Conservation (phyloP, 306 rosid species). For the Hippophae rhamnoides region DNA sequence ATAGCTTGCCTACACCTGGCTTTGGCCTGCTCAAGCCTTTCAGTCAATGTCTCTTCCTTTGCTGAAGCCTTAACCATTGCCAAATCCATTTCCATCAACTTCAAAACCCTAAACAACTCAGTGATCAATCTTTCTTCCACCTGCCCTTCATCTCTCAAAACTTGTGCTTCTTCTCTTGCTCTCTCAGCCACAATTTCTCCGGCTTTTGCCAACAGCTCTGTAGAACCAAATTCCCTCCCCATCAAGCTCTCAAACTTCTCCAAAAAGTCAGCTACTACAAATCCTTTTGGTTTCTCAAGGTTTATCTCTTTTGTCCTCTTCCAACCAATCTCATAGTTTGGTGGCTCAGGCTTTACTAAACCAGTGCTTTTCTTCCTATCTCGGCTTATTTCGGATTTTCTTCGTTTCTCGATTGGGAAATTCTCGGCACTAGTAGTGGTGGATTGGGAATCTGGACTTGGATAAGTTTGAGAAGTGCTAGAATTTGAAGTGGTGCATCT, state of each 20-base stretch:
- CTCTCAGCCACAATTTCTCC: conserved; percentile 89
- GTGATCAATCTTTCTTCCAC: conserved; percentile 89
- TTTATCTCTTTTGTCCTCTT: conserved; percentile 75
- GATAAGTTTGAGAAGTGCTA: conserved; percentile 28
- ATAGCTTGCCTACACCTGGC: conserved; percentile 97
- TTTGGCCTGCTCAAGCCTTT: conserved; percentile 74
- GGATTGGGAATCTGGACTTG: conserved; percentile 37
- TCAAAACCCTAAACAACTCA: conserved; percentile 74
- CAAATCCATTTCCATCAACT: conserved; percentile 82
- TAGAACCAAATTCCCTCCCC: conserved; percentile 71
- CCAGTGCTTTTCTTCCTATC: conserved; percentile 28
- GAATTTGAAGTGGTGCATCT: conserved; percentile 32
- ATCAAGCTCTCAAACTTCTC: conserved; percentile 70
- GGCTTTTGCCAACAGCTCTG: conserved; percentile 54
- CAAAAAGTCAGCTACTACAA: conserved; percentile 66
- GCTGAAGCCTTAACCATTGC: conserved; percentile 79
- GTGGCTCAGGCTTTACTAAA: conserved; percentile 51
- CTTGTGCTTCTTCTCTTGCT: conserved; percentile 79
- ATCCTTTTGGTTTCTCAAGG: conserved; percentile 66
- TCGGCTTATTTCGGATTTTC: conserved; percentile 60
- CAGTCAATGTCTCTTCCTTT: conserved; percentile 66
- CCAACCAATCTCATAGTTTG: conserved; percentile 83
- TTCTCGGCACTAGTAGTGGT: conserved; percentile 52
- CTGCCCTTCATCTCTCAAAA: conserved; percentile 65
- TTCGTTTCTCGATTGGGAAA: conserved; percentile 71